Evolutionary conservation across 2,329 filamentous ascomycete species (phyloP).

Genomic region (Diaporthe destruens): DNA sequence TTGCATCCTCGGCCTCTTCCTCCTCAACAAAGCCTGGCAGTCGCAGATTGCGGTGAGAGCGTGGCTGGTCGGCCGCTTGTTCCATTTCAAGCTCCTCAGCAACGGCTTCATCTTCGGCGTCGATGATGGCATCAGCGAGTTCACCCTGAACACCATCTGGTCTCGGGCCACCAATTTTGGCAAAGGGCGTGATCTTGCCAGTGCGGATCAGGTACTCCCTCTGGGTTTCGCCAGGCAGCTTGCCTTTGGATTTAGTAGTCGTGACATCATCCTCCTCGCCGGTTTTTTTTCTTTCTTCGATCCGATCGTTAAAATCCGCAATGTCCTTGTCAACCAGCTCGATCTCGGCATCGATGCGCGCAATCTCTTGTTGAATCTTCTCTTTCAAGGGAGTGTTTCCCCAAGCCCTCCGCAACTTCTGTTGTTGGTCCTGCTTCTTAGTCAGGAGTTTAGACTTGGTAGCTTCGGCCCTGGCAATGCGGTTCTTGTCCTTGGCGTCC

Average conservation of each 20-base stretch:
- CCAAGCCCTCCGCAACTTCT: constrained; percentile 58
- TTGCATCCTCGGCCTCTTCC: constrained; percentile 48
- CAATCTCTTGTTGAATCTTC: constrained; percentile 74
- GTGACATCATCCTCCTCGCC: constrained; percentile 57
- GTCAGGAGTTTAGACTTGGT: constrained; percentile 70
- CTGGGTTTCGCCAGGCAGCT: constrained; percentile 82
- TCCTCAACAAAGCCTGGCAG: constrained; percentile 77
- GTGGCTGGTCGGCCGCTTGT: constrained; percentile 58
- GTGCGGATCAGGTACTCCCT: constrained; percentile 94
- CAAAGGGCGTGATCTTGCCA: constrained; percentile 97
- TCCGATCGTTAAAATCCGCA: constrained; percentile 82
- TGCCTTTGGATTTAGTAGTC: constrained; percentile 64
- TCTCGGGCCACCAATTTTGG: constrained; percentile 77
- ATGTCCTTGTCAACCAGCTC: constrained; percentile 78
- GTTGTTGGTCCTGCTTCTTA: constrained; percentile 71
- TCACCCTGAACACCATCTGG: constrained; percentile 74
- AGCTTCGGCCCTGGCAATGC: constrained; percentile 70
- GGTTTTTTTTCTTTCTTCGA: constrained; percentile 78
- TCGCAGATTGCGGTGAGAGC: constrained; percentile 80
- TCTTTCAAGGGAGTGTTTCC: constrained; percentile 64
- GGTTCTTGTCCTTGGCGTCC: constrained; percentile 72
- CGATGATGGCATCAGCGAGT: constrained; percentile 81
- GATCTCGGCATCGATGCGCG: constrained; percentile 74
- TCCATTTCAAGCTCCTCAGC: constrained; percentile 61
- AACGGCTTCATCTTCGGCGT: constrained; percentile 82